Evolutionary conservation across 306 rosid genomes (phyloP), one percentile per base, ranked within the genome.

Genomic region (Vigna trinervia): DNA sequence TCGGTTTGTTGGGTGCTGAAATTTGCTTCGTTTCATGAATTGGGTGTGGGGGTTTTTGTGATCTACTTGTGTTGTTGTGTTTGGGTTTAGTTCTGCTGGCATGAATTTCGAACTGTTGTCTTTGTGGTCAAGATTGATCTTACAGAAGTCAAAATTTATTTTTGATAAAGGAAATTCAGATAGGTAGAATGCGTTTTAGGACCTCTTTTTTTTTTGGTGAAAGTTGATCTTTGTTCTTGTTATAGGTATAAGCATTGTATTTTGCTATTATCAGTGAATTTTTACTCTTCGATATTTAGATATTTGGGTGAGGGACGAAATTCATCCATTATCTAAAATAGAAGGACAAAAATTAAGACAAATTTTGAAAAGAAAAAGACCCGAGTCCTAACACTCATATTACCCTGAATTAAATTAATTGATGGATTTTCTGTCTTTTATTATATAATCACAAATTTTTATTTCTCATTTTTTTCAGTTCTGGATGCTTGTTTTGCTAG

Each of bases 11-110:
- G 51, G 47, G 47, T 56, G 47, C n/a, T 75, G 8, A 9, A 71
- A 53, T 60, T 75, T 34, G 60, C 34, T 51, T 75, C 3, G 30
- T 70, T 76, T 34, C 14, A 20, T 71, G 65, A 66, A 71, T 64
- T 43, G 36, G 69, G 76, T 45, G 19, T 77, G 12, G 54, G 15
- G 15, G 52, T 13, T 60, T 10, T 23, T 15, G 32, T 73, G 68
- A 78, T 81, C 32, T 75, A 6, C 13, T 8, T 45, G 0, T 38
- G 2, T 54, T n/a, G 0, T n/a, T 63, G 54, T 30, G 28, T 57
- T 26, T 74, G 7, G 28, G 28, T 63, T 46, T 39, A 19, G 17
- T 69, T 39, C 26, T 26, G 8, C 13, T 41, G 28, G 52, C 47
- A 64, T 65, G 64, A 71, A 71, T 34, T 47, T 63, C 28, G 46